Evolutionary conservation across 75 land plant species (phyloP).

Genomic region (Adiantum capillusveneris): DNA sequence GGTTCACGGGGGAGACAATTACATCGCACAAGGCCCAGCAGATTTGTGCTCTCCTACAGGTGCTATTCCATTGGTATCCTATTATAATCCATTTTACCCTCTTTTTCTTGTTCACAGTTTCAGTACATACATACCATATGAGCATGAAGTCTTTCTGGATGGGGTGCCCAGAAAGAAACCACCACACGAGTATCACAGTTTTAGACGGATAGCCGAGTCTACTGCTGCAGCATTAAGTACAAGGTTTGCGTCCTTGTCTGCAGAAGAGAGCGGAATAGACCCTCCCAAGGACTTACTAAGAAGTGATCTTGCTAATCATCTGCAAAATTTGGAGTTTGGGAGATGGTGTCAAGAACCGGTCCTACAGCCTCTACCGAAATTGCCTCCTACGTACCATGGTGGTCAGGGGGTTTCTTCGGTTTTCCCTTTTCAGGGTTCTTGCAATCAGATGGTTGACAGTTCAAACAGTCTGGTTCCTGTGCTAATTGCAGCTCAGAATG

Average conservation of each 20-base stretch:
- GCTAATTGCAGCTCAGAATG: too few relatives aligned
- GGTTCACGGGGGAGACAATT: background rate
- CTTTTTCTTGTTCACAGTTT: background rate
- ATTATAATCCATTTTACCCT: background rate
- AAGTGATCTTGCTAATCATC: slow-evolving; percentile 15
- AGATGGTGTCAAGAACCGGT: slow-evolving; percentile 10
- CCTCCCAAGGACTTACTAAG: slow-evolving; percentile 3
- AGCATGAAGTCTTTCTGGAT: background rate
- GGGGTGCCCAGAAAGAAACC: background rate
- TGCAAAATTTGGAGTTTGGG: slow-evolving; percentile 8
- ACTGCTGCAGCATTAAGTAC: slow-evolving; percentile 4
- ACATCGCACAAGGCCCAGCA: background rate
- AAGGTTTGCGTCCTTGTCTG: slow-evolving; percentile 7
- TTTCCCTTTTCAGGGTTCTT: too few relatives aligned
- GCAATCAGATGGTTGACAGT: too few relatives aligned
- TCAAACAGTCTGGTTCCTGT: too few relatives aligned
- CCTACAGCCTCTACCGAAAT: slow-evolving; percentile 1
- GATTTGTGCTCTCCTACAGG: background rate
- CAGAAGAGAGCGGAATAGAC: background rate
- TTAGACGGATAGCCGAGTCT: background rate
- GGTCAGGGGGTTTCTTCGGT: too few relatives aligned
- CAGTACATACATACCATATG: background rate
- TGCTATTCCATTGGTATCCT: background rate
- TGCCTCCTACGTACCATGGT: background rate
- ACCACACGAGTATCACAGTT: background rate